Base-by-base conservation (phyloP, 2,329 filamentous ascomycete species). In the Pseudocercospora musae region DNA sequence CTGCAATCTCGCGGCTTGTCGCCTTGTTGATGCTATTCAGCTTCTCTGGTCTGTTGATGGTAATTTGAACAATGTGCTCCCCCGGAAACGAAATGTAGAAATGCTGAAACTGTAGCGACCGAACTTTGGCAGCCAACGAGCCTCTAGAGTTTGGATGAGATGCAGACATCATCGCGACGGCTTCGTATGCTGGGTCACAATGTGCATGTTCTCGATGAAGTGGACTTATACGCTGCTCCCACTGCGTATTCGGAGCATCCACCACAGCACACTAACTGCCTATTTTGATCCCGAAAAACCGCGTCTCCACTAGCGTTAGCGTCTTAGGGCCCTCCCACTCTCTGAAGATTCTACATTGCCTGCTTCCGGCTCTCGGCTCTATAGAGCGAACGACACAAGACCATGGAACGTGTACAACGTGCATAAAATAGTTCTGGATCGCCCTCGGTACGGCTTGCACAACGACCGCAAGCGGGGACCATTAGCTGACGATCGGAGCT, bases 11-110 rank as follows among this genome's bases (percentile, higher is more conserved):
- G 25, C 37, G 49, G 46, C 74, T 68, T 2, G 71, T 72, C 7
- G 69, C 69, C 37, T 66, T 65, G 54, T 70, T 72, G 60, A 75
- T 73, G 58, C 71, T 75, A 40, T 75, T 74, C 31, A 75, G 65
- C 23, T 71, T 68, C 57, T 73, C 72, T 2, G 72, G 69, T 46
- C 73, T 59, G 58, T 75, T 74, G 23, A 57, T 40, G 20, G 52
- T 61, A 42, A 61, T 44, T 31, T 49, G 31, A 5, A 61, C 37
- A n/a, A 60, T 40, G 23, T 46, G 58, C 21, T 53, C 31, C n/a
- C 31, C 58, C 13, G 54, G 59, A 37, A 25, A 57, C 9, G 44
- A 33, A 13, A 50, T 48, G 23, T 53, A 40, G 37, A 44, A 57
- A 21, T 48, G 31, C 21, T 44, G 15, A 18, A 46, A 44, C 8